Base-by-base conservation (phyloP, 2,329 filamentous ascomycete species). In the Claviceps pazoutovae region DNA sequence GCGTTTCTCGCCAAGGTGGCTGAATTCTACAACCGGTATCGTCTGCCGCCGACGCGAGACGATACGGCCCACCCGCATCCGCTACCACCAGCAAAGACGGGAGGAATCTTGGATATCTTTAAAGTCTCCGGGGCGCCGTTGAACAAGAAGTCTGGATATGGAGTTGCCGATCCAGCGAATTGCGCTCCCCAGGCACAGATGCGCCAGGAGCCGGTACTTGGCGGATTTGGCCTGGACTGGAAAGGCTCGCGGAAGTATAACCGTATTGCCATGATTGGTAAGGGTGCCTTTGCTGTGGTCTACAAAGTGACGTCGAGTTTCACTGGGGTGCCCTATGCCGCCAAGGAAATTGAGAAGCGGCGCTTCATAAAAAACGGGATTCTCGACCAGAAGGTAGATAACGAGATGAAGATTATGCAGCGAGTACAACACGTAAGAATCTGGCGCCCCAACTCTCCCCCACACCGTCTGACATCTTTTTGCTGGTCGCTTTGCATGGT, bases 381-480 rank as follows among this genome's bases (percentile, higher is more conserved):
- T 19, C 68, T 95, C 21, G 89, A 95, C 61, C 84, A 89, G 58
- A 95, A 94, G 66, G 85, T 97, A 14, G 88, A 96, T 63, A 96
- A 94, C 60, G 93, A 98, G 69, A 91, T 98, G 84, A 86, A 82
- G 57, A 97, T 98, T 60, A 97, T 98, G 88, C 82, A 84, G 61
- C 78, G 75, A 51, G 78, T 97, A 49, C 74, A 83, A 51, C 93
- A 98, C 71, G 86, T 89, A 71, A 75, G 84, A 67, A 21, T 21
- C 21, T 4, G 21, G 21, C 21, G 21, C 21, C 21, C 21, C 21
- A 21, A 21, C 21, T 21, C 16, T 34, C 9, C 14, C 37, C 37
- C 17, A 8, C 14, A 13, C 45, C 6, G 9, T 30, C 3, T 7
- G 26, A 30, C 8, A 30, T 30, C 8, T 9, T 9, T 30, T 30